Base-by-base conservation (phyloP, 2,329 filamentous ascomycete genomes). In the Epichloe coenophiala region DNA sequence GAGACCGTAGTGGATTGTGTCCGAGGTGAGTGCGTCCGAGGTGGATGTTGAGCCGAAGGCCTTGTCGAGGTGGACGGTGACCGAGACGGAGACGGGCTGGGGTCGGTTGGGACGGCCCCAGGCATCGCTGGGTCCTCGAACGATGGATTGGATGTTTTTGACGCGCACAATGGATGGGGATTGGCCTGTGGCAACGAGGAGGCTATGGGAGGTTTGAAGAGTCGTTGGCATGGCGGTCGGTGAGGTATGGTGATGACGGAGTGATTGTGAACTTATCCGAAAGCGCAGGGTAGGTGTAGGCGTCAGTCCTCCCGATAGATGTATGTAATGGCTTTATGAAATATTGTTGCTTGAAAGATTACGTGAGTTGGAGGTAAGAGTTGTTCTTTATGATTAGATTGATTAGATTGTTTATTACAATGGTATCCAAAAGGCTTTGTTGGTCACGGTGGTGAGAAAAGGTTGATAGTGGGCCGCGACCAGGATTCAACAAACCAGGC, bases 1-100 rank as follows among this genome's bases (percentile, higher is more conserved):
- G 9, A 70, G 73, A 2, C 86, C 85, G 60, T 90, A 90, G 67
- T 90, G 83, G 23, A 88, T 78, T 2, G 86, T 89, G 61, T 84
- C 84, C n/a, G 66, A 65, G 44, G 79, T 75, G 36, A 90, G 74
- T 8, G 68, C 68, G 66, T 90, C 86, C 4, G 65, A 64, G 1
- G 71, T 59, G 0, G 81, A 79, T 1, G 83, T 78, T 0, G 74
- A 70, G 45, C 68, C 68, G 60, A 88, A 88, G 0, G 73, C 64
- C 7, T 67, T 60, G 13, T 66, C 63, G 53, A 88, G 73, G 3
- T 71, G 73, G 3, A 88, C 71, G 19, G 75, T 72, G 36, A 79
- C 75, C 4, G 80, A 82, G 8, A 88, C 59, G 6, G 77, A 60
- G 9, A 80, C 69, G 7, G 84, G 83, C 65, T 88, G 85, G 11